These are phyloP conservation scores for Globisporangium cylindrosporum DNA, from an alignment of 352 stramenopile genomes.

Conservation along the genomic window DNA sequence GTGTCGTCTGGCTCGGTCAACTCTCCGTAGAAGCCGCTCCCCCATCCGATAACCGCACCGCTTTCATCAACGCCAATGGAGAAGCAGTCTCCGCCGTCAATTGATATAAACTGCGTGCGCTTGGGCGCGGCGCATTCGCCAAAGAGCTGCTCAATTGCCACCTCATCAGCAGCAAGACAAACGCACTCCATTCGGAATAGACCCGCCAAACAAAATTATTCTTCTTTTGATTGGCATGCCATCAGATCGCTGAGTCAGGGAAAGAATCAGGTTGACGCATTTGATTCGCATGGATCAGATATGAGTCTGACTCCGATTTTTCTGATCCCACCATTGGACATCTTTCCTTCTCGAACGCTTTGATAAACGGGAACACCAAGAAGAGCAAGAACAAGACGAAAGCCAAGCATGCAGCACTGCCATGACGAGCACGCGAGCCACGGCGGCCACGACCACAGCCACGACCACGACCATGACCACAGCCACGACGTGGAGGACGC, in stretches of 20 bases:
- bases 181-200: constrained; percentile 18
- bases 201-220: background rate
- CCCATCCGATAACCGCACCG: constrained; percentile 55
- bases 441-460: constrained; percentile 47
- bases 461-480: constrained; percentile 64
- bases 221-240: constrained; percentile 20
- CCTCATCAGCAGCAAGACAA: background rate
- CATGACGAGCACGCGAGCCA: constrained; percentile 55
- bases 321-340: background rate
- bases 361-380: background rate
- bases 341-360: background rate
- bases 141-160: constrained; percentile 24
- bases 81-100: constrained; percentile 58
- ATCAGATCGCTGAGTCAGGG: background rate
- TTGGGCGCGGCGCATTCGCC: constrained; percentile 26
- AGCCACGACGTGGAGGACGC: constrained; percentile 68
- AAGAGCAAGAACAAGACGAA: background rate
- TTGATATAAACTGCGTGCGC: constrained; percentile 15
- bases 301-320: constrained; percentile 1
- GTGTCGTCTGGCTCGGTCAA: constrained; percentile 13
- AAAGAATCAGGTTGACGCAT: background rate
- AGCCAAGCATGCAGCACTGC: constrained; percentile 50
- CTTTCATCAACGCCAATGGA: constrained; percentile 32
- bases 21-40: constrained; percentile 65
- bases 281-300: background rate